These are phyloP conservation scores for Mucor mucedo DNA, from an alignment of 371 early-diverging fungal genomes.

Conservation along the genomic window DNA sequence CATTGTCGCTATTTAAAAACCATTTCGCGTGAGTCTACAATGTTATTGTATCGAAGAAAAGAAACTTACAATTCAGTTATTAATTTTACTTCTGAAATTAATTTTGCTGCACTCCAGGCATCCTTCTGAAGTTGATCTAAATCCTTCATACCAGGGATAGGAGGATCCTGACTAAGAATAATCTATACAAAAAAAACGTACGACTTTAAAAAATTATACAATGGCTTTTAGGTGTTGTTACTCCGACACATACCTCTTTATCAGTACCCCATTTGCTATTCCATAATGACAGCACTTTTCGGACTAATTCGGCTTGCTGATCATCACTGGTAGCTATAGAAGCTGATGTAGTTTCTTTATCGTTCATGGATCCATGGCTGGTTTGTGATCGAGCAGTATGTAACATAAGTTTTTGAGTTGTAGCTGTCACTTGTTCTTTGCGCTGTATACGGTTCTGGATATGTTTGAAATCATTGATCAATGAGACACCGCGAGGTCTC, in stretches of 20 bases:
- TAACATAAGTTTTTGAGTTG: conserved; percentile 36
- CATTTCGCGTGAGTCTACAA: background rate
- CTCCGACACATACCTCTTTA: conserved; percentile 54
- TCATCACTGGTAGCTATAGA: background rate
- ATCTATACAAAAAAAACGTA: conserved; percentile 44
- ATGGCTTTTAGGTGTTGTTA: background rate
- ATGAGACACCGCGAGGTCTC: conserved; percentile 76
- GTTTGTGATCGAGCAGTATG: conserved; percentile 32
- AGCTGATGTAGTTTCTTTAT: conserved; percentile 4
- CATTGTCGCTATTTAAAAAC: conserved; percentile 50
- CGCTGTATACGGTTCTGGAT: conserved; percentile 46
- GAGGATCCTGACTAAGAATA: conserved; percentile 55
- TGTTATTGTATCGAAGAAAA: too few relatives aligned
- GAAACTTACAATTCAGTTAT: conserved; percentile 58
- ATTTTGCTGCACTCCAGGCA: conserved; percentile 33
- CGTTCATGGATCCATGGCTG: conserved; percentile 27
- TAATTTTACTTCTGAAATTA: conserved; percentile 62
- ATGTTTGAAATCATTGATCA: conserved; percentile 65
- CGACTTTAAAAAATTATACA: background rate
- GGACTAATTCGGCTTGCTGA: conserved; percentile 37
- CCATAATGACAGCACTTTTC: conserved; percentile 57
- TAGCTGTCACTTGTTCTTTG: conserved; percentile 43
- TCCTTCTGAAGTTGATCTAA: conserved; percentile 36
- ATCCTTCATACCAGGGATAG: conserved; percentile 48
- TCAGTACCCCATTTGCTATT: conserved; percentile 43